Conservation (phyloP, 2,329 filamentous ascomycete genomes). For the Dactylonectria macrodidyma region DNA sequence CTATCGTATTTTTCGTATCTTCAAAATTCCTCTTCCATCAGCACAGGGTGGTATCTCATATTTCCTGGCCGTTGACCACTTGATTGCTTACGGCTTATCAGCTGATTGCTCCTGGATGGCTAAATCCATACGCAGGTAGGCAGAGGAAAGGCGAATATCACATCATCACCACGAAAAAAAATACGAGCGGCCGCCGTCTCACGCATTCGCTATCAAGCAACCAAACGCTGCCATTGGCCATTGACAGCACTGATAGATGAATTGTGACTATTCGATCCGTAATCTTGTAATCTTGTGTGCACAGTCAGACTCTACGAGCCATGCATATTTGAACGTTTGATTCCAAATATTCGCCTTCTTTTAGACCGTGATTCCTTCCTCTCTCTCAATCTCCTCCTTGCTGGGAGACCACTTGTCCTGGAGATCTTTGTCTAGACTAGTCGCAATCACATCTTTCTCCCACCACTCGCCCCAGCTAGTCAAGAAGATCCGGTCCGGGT, state of each 20-base stretch:
- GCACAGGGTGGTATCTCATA: conserved; percentile 1
- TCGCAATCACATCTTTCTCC: conserved; percentile 59
- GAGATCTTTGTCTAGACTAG: conserved; percentile 60
- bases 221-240: background rate
- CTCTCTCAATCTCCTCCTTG: conserved; percentile 63
- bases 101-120: background rate
- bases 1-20: background rate
- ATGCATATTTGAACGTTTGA: too few species aligned
- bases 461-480: conserved; percentile 73
- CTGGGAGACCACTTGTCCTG: conserved; percentile 67
- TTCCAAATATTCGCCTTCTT: background rate
- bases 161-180: background rate
- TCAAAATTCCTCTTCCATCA: background rate
- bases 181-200: too few species aligned
- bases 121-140: too few species aligned
- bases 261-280: background rate
- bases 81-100: too few species aligned
- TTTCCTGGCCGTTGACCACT: background rate
- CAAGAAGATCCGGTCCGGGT: conserved; percentile 67
- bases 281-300: background rate
- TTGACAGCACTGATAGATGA: background rate
- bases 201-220: too few species aligned
- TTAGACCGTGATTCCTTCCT: conserved; percentile 50
- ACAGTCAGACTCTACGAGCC: background rate
- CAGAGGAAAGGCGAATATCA: too few species aligned